phyloP scores from a whole-genome alignment of 2,329 filamentous ascomycete genomes.

The Fusarium fracticaudum region DNA sequence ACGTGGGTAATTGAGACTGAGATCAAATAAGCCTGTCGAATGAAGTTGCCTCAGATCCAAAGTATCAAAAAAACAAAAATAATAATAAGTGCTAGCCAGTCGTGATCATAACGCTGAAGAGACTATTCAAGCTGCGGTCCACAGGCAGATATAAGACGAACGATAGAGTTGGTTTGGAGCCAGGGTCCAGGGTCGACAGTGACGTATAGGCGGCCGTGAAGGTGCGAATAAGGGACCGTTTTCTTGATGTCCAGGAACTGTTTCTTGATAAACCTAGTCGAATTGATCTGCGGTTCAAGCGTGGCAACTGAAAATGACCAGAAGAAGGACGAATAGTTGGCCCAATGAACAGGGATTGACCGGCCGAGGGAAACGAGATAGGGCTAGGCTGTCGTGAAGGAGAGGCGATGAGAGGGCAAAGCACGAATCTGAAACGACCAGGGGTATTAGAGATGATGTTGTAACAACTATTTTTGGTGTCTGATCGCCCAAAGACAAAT shows the following conservation, averaged over 20 bases:
- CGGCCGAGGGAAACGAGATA: conserved; percentile 19
- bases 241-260: conserved; percentile 18
- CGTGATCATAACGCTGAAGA: conserved; percentile 13
- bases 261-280: conserved; percentile 35
- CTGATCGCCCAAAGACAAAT: conserved; percentile 10
- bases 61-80: conserved; percentile 1
- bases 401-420: conserved; percentile 16
- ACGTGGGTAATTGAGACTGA: not conserved
- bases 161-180: conserved; percentile 4
- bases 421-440: conserved; percentile 27
- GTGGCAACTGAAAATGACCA: conserved; percentile 9
- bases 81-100: conserved; percentile 10
- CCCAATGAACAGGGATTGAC: conserved; percentile 18
- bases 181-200: conserved; percentile 22
- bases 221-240: conserved; percentile 14
- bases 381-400: conserved; percentile 20
- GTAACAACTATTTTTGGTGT: conserved; percentile 20
- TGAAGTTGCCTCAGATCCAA: conserved; percentile 2
- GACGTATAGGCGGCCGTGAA: conserved; percentile 25
- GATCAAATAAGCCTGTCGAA: not conserved
- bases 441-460: conserved; percentile 17
- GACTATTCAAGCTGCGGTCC: conserved; percentile 13
- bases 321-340: conserved; percentile 9
- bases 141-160: conserved; percentile 17
- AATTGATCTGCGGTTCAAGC: conserved; percentile 25